Evolutionary conservation across 176 grass and related monocot genomes (phyloP).

Genomic region (Hordeum vulgare): DNA sequence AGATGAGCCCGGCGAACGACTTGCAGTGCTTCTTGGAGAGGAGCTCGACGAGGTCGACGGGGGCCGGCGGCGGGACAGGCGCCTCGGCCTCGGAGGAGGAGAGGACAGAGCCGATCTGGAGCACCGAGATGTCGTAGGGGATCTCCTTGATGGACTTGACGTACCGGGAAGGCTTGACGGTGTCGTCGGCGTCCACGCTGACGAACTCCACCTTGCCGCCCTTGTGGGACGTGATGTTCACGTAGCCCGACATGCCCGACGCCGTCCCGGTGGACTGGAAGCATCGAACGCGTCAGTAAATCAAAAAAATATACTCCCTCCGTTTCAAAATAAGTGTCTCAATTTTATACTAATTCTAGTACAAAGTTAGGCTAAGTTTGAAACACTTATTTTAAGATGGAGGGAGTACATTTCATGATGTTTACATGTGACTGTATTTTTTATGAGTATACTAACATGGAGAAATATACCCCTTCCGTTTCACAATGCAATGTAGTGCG

Average conservation of each 20-base stretch:
- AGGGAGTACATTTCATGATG: no score
- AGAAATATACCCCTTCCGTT: no score
- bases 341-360: no score
- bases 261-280: conserved; percentile 34
- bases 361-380: no score
- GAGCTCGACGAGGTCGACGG: conserved; percentile 62
- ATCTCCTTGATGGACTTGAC: conserved; percentile 57
- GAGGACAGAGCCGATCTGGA: conserved; percentile 49
- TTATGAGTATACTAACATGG: no score
- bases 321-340: no score
- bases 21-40: conserved; percentile 80
- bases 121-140: conserved; percentile 57
- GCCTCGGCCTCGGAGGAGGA: conserved; percentile 51
- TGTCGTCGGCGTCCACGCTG: conserved; percentile 34
- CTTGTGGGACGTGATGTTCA: conserved; percentile 58
- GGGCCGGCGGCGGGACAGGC: conserved; percentile 46
- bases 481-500: no score
- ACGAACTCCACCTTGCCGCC: conserved; percentile 44
- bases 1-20: conserved; percentile 54
- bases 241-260: conserved; percentile 43
- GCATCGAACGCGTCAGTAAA: neutral
- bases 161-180: conserved; percentile 6
- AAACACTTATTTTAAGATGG: no score
- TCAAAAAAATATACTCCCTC: neutral
- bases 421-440: no score